These are phyloP conservation scores for Ocimum tenuiflorum DNA, from an alignment of 257 asterid species.

Conservation along the genomic window DNA sequence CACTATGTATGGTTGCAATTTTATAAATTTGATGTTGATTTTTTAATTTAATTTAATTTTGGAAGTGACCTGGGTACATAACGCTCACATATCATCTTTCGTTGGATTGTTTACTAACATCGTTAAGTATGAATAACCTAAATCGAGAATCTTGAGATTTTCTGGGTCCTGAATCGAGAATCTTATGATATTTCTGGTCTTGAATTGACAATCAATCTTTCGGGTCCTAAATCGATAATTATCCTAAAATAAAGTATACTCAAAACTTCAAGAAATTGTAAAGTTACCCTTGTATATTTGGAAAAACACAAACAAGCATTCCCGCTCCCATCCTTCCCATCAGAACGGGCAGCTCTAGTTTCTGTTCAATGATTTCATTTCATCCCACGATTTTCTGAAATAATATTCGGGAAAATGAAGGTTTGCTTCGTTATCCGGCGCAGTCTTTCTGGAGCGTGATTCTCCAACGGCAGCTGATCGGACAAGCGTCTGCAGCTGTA, in stretches of 20 bases:
- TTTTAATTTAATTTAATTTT: no score
- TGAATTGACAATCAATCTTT: no score
- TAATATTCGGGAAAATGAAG: background rate
- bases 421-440: background rate
- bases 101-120: no score
- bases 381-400: background rate
- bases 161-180: no score
- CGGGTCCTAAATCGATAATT: no score
- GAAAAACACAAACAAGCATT: background rate
- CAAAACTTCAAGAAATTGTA: background rate
- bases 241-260: background rate
- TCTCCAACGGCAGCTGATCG: constrained; percentile 1
- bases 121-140: no score
- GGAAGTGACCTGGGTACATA: no score
- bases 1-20: no score
- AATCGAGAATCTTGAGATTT: no score
- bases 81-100: no score
- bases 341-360: background rate
- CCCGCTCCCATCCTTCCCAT: background rate
- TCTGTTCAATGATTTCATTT: background rate
- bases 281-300: background rate
- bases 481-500: background rate
- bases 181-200: no score
- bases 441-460: background rate
- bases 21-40: no score